Conservation (phyloP, 164 flowering plant species). For the Berberis vulgaris region DNA sequence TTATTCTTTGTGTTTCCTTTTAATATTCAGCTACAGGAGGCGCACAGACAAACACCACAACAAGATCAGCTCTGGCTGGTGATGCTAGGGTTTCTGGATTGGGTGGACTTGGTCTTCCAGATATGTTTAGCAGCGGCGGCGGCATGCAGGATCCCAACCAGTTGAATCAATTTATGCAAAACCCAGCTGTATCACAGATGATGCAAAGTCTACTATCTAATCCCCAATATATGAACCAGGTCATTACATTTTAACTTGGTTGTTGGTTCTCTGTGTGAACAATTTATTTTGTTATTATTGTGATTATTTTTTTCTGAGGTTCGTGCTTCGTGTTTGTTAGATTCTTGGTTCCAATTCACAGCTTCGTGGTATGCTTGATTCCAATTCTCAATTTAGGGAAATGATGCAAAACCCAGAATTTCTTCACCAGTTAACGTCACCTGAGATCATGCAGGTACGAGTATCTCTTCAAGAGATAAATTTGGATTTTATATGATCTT, state of each 20-base stretch:
- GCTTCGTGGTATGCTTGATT: slow-evolving; percentile 37
- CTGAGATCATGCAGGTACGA: slow-evolving; percentile 60
- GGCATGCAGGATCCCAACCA: slow-evolving; percentile 45
- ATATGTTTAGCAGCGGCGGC: slow-evolving; percentile 11
- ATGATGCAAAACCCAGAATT: slow-evolving; percentile 77
- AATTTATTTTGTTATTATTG: neutral
- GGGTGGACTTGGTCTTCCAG: slow-evolving; percentile 59
- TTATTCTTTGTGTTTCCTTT: no score
- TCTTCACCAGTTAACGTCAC: slow-evolving; percentile 55
- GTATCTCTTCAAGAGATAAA: no score
- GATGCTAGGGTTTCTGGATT: neutral
- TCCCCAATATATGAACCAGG: slow-evolving; percentile 66
- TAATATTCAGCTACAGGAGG: slow-evolving; percentile 30
- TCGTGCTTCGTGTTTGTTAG: slow-evolving; percentile 17
- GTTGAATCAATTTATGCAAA: slow-evolving; percentile 71
- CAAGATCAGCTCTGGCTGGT: slow-evolving; percentile 35
- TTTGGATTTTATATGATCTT: no score
- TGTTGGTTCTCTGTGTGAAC: neutral
- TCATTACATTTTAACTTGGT: slow-evolving; percentile 1
- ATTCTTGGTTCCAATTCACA: slow-evolving; percentile 40
- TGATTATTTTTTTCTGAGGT: neutral
- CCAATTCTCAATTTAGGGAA: slow-evolving; percentile 50
- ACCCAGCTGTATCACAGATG: slow-evolving; percentile 84
- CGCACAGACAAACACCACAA: slow-evolving; percentile 39
- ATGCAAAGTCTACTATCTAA: slow-evolving; percentile 64